phyloP scores from a whole-genome alignment of 768 basidiomycete genomes.

The Rhodotorula toruloides region DNA sequence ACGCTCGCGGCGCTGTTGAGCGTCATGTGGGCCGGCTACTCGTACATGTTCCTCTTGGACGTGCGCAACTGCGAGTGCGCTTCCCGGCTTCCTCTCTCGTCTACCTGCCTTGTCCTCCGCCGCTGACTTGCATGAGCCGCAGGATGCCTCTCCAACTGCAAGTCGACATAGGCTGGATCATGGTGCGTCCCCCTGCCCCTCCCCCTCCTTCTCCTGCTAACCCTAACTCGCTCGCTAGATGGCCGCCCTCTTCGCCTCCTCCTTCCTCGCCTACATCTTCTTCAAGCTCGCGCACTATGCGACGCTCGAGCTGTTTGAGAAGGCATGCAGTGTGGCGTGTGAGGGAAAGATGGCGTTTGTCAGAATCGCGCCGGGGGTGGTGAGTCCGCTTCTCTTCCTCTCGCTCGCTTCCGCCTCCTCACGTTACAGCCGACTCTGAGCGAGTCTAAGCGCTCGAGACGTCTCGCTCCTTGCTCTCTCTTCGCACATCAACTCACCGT shows the following conservation, averaged over 20 bases:
- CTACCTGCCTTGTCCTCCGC: background rate
- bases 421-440: too few relatives aligned
- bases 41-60: background rate
- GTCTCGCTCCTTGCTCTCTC: background rate
- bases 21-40: conserved; percentile 5
- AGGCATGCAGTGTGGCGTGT: too few relatives aligned
- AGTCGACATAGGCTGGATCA: conserved; percentile 25
- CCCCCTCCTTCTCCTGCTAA: background rate
- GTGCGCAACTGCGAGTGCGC: background rate
- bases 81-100: too few relatives aligned
- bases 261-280: conserved; percentile 19
- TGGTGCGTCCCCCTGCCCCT: background rate
- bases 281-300: conserved; percentile 16
- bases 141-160: conserved; percentile 7
- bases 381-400: too few relatives aligned
- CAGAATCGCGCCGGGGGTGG: too few relatives aligned
- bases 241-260: background rate
- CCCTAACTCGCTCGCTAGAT: background rate
- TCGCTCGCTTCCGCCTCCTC: background rate
- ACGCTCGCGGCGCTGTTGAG: background rate
- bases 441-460: too few relatives aligned
- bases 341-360: background rate
- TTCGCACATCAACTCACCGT: too few relatives aligned
- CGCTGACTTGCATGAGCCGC: background rate
- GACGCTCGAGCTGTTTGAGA: background rate